phyloP scores from a whole-genome alignment of 331 rosid genomes.

The Acacia pycnantha region DNA sequence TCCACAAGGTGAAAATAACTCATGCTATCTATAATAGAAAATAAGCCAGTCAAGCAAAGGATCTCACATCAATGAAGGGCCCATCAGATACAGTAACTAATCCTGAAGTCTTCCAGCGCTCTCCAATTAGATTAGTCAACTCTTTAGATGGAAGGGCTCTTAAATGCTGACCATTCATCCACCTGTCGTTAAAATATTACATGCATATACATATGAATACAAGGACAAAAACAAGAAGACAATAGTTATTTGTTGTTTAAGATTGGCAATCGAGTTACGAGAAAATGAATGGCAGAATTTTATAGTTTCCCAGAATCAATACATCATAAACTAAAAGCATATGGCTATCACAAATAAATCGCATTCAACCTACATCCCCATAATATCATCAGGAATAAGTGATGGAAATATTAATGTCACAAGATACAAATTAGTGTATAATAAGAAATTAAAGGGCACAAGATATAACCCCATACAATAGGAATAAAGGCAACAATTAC shows the following conservation, averaged over 20 bases:
- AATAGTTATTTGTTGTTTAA: not conserved
- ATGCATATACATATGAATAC: not conserved
- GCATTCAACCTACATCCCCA: not conserved
- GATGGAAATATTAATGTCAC: not conserved
- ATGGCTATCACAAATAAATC: not conserved
- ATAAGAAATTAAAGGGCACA: constrained; percentile 6
- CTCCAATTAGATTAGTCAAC: too few species aligned
- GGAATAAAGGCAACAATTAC: constrained; percentile 34
- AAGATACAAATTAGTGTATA: not conserved
- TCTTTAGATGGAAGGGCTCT: constrained; percentile 70
- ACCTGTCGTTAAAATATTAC: constrained; percentile 44
- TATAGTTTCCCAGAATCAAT: not conserved
- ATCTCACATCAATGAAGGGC: too few species aligned
- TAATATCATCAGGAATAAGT: not conserved
- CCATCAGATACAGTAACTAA: too few species aligned
- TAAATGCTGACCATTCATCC: constrained; percentile 98
- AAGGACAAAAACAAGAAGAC: constrained; percentile 7
- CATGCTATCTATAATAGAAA: too few species aligned
- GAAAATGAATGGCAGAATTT: not conserved
- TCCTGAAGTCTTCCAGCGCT: too few species aligned
- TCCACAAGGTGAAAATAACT: too few species aligned
- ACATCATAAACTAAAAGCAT: constrained; percentile 25
- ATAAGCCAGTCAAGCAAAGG: too few species aligned
- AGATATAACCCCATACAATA: constrained; percentile 3
- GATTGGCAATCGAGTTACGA: not conserved